A percentile compares a stretch with the other conserved stretches of the same genome.
phyloP scores from a whole-genome alignment of 1,284 basidiomycete species.

The Irpex sp. region DNA sequence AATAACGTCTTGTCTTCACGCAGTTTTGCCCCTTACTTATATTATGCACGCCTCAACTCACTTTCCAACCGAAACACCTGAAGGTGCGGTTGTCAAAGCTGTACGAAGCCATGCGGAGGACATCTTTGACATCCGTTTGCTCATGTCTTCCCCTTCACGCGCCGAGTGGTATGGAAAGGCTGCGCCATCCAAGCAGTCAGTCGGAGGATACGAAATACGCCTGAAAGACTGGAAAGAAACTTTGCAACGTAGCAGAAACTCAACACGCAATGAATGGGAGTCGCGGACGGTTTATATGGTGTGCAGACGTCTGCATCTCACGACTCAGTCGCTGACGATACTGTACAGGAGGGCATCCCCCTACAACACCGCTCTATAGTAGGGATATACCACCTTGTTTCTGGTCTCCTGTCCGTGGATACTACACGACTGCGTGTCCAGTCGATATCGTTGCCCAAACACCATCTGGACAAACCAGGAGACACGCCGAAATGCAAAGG shows the following conservation, averaged over 20 bases:
- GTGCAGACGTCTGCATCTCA: conserved; percentile 19
- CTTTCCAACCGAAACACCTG: conserved; percentile 31
- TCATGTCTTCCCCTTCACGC: conserved; percentile 39
- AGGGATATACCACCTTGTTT: conserved; percentile 43
- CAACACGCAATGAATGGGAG: conserved; percentile 54
- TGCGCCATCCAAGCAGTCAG: conserved; percentile 23
- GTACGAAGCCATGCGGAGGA: conserved; percentile 42
- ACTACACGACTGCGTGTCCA: conserved; percentile 38
- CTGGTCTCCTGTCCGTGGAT: conserved; percentile 31
- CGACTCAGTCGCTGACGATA: neutral
- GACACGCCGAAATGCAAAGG: conserved; percentile 60
- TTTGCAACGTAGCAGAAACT: conserved; percentile 26
- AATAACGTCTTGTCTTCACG: conserved; percentile 3
- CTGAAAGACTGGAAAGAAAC: conserved; percentile 40
- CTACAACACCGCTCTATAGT: conserved; percentile 42
- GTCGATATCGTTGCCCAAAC: conserved; percentile 49
- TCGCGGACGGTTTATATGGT: conserved; percentile 64
- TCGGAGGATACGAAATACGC: conserved; percentile 56
- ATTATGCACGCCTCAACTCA: conserved; percentile 36
- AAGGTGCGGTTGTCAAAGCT: conserved; percentile 50
- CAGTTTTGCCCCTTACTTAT: conserved; percentile 57
- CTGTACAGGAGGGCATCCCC: conserved; percentile 67
- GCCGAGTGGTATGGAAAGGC: conserved; percentile 35
- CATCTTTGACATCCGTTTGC: conserved; percentile 57
- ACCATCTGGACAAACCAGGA: conserved; percentile 54